Percentiles rank a stretch among this genome's conserved stretches.
These are phyloP conservation scores for Cicer judaicum DNA, from an alignment of 306 rosid genomes.

Conservation along the genomic window DNA sequence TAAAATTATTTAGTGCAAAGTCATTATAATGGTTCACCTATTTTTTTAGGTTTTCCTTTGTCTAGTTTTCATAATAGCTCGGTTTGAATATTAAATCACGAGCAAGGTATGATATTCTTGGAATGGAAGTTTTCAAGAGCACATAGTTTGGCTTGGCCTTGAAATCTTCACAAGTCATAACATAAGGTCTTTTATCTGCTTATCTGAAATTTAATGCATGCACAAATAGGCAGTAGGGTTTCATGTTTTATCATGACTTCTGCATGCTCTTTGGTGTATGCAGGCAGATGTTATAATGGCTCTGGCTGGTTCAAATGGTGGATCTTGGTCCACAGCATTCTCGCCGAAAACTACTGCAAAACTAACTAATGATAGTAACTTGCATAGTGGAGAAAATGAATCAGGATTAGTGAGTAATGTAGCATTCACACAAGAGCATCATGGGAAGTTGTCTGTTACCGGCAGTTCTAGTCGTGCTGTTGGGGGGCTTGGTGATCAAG, in stretches of 20 bases:
- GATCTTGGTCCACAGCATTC: slow-evolving; percentile 92
- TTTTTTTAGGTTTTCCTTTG: background rate
- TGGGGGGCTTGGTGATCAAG: slow-evolving; percentile 57
- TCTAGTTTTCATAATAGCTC: slow-evolving; percentile 11
- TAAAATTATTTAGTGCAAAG: background rate
- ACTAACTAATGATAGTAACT: slow-evolving; percentile 56
- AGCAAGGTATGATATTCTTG: slow-evolving; percentile 34
- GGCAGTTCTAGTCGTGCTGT: slow-evolving; percentile 62
- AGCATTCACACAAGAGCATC: slow-evolving; percentile 57
- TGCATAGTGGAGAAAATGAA: slow-evolving; percentile 70
- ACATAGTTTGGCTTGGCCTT: slow-evolving; percentile 20
- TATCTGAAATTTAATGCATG: slow-evolving; percentile 34
- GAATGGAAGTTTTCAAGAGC: slow-evolving; percentile 30
- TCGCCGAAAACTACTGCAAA: slow-evolving; percentile 66
- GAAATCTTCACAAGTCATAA: slow-evolving; percentile 22
- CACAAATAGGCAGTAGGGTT: slow-evolving; percentile 4
- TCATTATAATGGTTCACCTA: slow-evolving; percentile 17
- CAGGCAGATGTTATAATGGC: slow-evolving; percentile 99
- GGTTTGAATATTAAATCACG: slow-evolving; percentile 16
- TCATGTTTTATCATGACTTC: slow-evolving; percentile 34
- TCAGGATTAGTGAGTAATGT: slow-evolving; percentile 57
- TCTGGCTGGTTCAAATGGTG: slow-evolving; percentile 97
- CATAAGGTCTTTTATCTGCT: background rate
- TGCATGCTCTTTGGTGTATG: slow-evolving; percentile 38
- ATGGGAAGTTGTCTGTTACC: slow-evolving; percentile 57